Conservation (phyloP, 495 filamentous ascomycete species). For the Aspergillus sparsus region DNA sequence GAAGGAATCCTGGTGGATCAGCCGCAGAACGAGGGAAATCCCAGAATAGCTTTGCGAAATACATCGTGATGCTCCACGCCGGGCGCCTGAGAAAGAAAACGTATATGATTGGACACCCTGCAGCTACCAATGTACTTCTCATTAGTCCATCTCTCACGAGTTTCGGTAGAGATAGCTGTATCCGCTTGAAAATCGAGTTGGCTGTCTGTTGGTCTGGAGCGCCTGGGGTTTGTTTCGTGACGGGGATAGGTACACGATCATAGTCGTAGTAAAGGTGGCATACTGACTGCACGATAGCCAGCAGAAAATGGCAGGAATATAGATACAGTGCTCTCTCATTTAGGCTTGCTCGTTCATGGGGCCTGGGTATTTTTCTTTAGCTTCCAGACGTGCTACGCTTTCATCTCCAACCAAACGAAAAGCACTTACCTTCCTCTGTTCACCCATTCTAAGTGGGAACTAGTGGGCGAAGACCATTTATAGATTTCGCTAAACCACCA, state of each 20-base stretch:
- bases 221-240: constrained; percentile 39
- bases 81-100: constrained; percentile 59
- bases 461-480: constrained; percentile 68
- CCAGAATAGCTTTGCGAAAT: constrained; percentile 69
- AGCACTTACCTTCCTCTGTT: constrained; percentile 60
- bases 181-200: constrained; percentile 35
- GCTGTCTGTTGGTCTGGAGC: constrained; percentile 40
- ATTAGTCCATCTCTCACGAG: constrained; percentile 38
- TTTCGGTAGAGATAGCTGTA: constrained; percentile 30
- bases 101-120: constrained; percentile 58
- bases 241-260: constrained; percentile 64
- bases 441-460: constrained; percentile 69
- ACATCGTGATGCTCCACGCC: constrained; percentile 67
- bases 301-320: constrained; percentile 63
- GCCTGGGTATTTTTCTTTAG: constrained; percentile 32
- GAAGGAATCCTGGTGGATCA: constrained; percentile 53
- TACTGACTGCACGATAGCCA: constrained; percentile 68
- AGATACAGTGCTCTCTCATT: constrained; percentile 89
- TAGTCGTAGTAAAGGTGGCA: constrained; percentile 73
- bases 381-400: not conserved
- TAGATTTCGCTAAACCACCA: constrained; percentile 82
- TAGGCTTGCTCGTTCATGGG: constrained; percentile 70
- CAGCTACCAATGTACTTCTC: constrained; percentile 46
- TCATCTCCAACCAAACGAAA: not conserved
- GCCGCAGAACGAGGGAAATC: constrained; percentile 70